These are phyloP conservation scores for Tuber microsphaerosporum DNA, from an alignment of 495 filamentous ascomycete species.

Conservation along the genomic window DNA sequence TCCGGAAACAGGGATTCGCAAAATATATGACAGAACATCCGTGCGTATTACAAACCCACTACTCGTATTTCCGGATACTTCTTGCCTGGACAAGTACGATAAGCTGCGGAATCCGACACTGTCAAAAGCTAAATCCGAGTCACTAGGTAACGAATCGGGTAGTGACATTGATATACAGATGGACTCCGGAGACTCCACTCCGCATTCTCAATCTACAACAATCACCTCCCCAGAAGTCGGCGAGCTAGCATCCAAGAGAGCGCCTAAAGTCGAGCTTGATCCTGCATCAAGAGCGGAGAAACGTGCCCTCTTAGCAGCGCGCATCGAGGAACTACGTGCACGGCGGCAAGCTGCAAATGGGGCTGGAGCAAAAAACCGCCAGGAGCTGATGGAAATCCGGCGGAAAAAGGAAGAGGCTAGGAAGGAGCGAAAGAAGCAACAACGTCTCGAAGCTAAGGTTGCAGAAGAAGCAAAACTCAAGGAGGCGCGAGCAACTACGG, in stretches of 20 bases:
- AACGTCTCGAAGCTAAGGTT: conserved; percentile 63
- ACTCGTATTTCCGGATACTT: too few species aligned
- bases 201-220: conserved; percentile 44
- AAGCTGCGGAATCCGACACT: not conserved
- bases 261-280: conserved; percentile 64
- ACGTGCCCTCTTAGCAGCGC: conserved; percentile 66
- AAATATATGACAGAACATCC: too few species aligned
- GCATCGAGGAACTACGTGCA: conserved; percentile 72
- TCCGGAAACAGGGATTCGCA: too few species aligned
- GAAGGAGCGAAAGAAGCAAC: conserved; percentile 76
- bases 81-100: too few species aligned
- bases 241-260: conserved; percentile 54
- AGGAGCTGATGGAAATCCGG: conserved; percentile 82
- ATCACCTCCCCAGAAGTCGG: conserved; percentile 14
- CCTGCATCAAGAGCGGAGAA: conserved; percentile 55
- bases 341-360: conserved; percentile 75
- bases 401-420: conserved; percentile 78
- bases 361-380: conserved; percentile 67
- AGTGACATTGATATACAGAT: conserved; percentile 4
- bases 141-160: conserved; percentile 8
- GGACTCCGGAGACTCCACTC: conserved; percentile 42
- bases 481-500: conserved; percentile 48
- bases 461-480: conserved; percentile 65
- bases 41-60: too few species aligned
- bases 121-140: not conserved